Percentiles rank a stretch among this genome's conserved stretches.
Conservation (phyloP, 164 flowering plant species). For the Nymphaea thermarum region DNA sequence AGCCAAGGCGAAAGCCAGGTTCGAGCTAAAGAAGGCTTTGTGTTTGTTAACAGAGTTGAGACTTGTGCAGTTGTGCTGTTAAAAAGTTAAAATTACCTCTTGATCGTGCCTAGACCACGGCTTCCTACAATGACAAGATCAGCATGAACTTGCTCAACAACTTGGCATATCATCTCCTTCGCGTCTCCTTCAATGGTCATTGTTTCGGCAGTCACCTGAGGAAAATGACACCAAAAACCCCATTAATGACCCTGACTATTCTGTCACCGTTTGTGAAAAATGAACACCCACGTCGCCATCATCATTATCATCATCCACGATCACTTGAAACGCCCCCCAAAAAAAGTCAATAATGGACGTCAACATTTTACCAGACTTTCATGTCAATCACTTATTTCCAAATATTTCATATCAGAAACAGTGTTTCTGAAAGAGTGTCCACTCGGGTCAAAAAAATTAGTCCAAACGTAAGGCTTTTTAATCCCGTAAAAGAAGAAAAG, state of each 20-base stretch:
- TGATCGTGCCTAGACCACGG: constrained; percentile 20
- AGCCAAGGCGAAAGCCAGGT: background rate
- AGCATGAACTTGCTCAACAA: constrained; percentile 12
- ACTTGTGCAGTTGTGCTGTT: background rate
- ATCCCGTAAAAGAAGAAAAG: no score
- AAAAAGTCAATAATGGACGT: background rate
- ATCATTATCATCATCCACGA: background rate
- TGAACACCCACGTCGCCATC: background rate
- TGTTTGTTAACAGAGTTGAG: background rate
- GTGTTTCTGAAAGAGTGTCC: no score
- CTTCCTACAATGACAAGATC: constrained; percentile 24
- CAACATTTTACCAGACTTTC: background rate
- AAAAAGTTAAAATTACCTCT: constrained; percentile 11
- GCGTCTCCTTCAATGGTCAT: constrained; percentile 20
- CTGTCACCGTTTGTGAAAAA: background rate
- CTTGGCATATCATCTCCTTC: constrained; percentile 26
- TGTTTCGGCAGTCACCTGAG: constrained; percentile 17
- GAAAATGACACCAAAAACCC: background rate
- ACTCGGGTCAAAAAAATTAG: no score
- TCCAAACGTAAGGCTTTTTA: no score
- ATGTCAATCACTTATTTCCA: background rate
- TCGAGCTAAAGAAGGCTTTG: background rate
- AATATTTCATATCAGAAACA: no score
- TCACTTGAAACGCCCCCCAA: background rate
- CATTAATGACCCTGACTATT: background rate